Evolutionary conservation across 2,329 filamentous ascomycete genomes (phyloP), one percentile per base, ranked within the genome.

Genomic region (Microsporum ferrugineum): DNA sequence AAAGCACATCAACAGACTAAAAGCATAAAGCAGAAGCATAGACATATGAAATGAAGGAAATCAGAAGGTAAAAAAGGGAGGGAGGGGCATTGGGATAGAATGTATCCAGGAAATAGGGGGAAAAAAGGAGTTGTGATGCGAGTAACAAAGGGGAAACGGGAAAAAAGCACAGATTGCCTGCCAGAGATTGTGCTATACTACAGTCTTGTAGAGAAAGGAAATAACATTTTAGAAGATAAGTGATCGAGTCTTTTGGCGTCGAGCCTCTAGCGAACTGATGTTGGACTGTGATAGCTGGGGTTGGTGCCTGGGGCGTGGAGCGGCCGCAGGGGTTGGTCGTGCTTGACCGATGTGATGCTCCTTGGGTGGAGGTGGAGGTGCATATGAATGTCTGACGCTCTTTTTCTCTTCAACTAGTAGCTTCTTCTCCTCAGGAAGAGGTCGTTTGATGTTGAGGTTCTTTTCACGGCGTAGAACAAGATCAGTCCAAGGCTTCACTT

Each of bases 401-500:
- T 60, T 27, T 49, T 34, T n/a, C 33, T 53, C 49, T 53, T 62
- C 61, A 63, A 61, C 23, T 57, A 49, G 8, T 62, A 47, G 38
- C 58, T 60, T 55, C 56, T 72, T 43, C 12, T 43, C 39, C n/a
- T 43, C 39, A 43, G 17, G 17, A 23, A 43, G 14, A 6, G 39
- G 12, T n/a, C 39, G 39, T 43, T 43, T 74, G 61, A 70, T 67
- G 61, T 68, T 75, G 61, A 70, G 68, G 61, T 69, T 75, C 57
- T 72, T 71, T 64, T 78, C 76, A n/a, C 73, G 73, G 63, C 74
- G 76, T 45, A 85, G 77, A 3, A 86, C 82, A 65, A 84, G 74
- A 59, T 85, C 82, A 0, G 83, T 83, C 84, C 84, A 86, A n/a
- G 78, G 77, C 68, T 82, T 84, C 61, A 75, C 71, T 53, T 76